Conservation (phyloP, 495 filamentous ascomycete species). For the Talaromyces trachyspermus region DNA sequence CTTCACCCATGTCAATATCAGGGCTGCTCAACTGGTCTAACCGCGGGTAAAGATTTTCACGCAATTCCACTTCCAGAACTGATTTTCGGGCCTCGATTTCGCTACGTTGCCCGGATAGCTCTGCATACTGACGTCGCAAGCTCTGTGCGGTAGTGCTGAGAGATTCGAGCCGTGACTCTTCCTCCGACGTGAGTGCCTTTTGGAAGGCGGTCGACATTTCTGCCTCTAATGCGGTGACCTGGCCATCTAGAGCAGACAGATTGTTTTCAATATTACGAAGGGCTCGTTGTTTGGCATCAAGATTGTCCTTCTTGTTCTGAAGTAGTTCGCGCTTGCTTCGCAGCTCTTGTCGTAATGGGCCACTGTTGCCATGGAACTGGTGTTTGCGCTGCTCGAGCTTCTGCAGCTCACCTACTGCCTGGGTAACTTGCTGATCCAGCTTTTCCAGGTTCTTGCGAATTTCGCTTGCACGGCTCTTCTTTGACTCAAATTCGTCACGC, state of each 20-base stretch:
- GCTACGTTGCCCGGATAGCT: conserved; percentile 62
- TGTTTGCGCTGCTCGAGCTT: conserved; percentile 72
- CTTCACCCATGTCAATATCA: conserved; percentile 61
- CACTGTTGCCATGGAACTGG: conserved; percentile 76
- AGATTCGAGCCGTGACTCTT: conserved; percentile 72
- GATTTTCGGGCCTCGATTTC: conserved; percentile 76
- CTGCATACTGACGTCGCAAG: conserved; percentile 64
- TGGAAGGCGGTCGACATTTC: conserved; percentile 86
- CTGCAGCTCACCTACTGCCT: conserved; percentile 68
- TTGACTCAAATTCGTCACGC: conserved; percentile 65
- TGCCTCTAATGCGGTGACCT: conserved; percentile 62
- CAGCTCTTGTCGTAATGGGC: conserved; percentile 67
- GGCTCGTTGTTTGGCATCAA: conserved; percentile 63
- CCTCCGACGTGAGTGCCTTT: conserved; percentile 73
- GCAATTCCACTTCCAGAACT: conserved; percentile 73
- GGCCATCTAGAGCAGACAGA: conserved; percentile 66
- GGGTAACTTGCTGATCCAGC: conserved; percentile 81
- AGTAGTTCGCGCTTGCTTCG: conserved; percentile 61
- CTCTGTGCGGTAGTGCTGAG: conserved; percentile 62
- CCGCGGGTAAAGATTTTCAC: conserved; percentile 74
- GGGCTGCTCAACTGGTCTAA: conserved; percentile 81
- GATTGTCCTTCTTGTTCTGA: conserved; percentile 63
- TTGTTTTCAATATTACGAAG: conserved; percentile 68
- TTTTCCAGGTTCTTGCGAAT: conserved; percentile 61
- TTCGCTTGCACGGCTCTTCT: conserved; percentile 48